phyloP scores from a whole-genome alignment of 192 early-diverging fungal genomes.

The Coemansia sp. region DNA sequence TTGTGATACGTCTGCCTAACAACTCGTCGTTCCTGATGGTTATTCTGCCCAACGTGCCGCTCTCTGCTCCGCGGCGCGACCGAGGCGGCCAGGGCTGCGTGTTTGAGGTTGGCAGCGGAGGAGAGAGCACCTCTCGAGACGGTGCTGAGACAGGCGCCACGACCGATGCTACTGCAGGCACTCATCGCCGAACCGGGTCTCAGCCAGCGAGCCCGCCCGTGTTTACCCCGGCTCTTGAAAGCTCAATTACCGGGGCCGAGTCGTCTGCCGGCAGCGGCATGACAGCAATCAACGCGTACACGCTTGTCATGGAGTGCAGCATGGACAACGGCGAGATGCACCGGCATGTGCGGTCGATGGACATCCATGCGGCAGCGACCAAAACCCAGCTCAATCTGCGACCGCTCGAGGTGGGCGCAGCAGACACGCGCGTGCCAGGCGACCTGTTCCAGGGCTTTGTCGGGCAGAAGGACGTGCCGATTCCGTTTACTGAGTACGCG shows the following conservation, averaged over 20 bases:
- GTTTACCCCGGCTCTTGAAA: constrained; percentile 34
- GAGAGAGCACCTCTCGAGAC: no score
- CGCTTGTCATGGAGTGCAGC: constrained; percentile 51
- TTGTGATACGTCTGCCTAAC: constrained; percentile 46
- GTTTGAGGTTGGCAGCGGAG: constrained; percentile 11
- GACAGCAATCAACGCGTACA: constrained; percentile 35
- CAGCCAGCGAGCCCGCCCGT: constrained; percentile 33
- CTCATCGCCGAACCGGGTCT: constrained; percentile 20
- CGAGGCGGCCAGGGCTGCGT: neutral
- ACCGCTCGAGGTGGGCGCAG: constrained; percentile 19
- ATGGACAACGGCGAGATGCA: constrained; percentile 51
- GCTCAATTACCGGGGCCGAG: constrained; percentile 24
- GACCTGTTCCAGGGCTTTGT: constrained; percentile 43
- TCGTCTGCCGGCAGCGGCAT: neutral
- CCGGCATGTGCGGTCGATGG: constrained; percentile 29
- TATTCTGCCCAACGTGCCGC: constrained; percentile 42
- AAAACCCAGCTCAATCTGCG: constrained; percentile 40
- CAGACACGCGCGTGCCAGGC: constrained; percentile 31
- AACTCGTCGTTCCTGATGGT: constrained; percentile 53
- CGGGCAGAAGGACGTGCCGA: constrained; percentile 35
- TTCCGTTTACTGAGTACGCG: constrained; percentile 47
- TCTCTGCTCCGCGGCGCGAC: constrained; percentile 22
- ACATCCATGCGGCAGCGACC: neutral
- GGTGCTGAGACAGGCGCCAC: no score
- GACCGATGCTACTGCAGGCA: no score